phyloP scores from a whole-genome alignment of 2,329 filamentous ascomycete genomes.

The Magnaporthales sp. region DNA sequence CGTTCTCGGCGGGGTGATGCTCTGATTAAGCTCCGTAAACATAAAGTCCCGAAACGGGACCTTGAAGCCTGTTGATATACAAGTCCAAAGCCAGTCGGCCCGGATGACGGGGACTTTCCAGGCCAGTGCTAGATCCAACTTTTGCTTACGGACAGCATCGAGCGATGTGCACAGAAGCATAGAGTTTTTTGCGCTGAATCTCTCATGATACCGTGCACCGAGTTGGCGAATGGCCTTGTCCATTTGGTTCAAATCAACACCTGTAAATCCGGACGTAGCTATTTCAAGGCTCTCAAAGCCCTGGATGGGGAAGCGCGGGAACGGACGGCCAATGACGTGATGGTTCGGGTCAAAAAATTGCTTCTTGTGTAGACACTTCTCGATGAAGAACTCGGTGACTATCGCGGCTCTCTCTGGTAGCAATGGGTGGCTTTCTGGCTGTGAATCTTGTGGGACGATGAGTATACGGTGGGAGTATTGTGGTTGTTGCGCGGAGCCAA shows the following conservation, averaged over 20 bases:
- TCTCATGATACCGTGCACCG: slow-evolving; percentile 74
- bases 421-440: slow-evolving; percentile 33
- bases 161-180: slow-evolving; percentile 65
- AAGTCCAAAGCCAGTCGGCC: slow-evolving; percentile 78
- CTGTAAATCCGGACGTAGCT: slow-evolving; percentile 73
- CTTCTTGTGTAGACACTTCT: slow-evolving; percentile 76
- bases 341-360: slow-evolving; percentile 57
- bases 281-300: slow-evolving; percentile 65
- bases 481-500: slow-evolving; percentile 20
- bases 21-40: slow-evolving; percentile 35
- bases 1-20: slow-evolving; percentile 10
- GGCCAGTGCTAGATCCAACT: slow-evolving; percentile 66
- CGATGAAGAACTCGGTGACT: slow-evolving; percentile 90
- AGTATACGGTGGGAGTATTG: slow-evolving; percentile 34
- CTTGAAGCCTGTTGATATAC: slow-evolving; percentile 50
- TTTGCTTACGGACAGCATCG: slow-evolving; percentile 56
- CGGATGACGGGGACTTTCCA: slow-evolving; percentile 76
- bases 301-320: slow-evolving; percentile 59
- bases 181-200: slow-evolving; percentile 61
- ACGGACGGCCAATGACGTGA: slow-evolving; percentile 69
- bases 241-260: slow-evolving; percentile 78
- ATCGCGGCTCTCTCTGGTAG: slow-evolving; percentile 32
- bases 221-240: slow-evolving; percentile 67
- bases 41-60: slow-evolving; percentile 36
- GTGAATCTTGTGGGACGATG: slow-evolving; percentile 44